Base-by-base conservation (phyloP, 169 alveolate genomes). In the Plasmodium yoelii region DNA sequence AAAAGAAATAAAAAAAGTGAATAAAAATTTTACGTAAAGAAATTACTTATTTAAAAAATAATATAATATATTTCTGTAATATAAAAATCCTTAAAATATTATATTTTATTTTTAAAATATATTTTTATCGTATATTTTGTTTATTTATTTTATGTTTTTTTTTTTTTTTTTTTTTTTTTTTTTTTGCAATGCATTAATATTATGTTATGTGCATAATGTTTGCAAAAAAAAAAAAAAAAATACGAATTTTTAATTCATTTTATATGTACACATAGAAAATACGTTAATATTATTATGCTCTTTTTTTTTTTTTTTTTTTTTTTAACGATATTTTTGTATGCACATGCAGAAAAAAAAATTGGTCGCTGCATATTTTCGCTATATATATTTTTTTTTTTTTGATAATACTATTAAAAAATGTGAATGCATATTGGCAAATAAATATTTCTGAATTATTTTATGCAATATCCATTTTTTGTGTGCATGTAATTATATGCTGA, bases 281-380 rank as follows among this genome's bases (percentile, higher is more conserved):
- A 71, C 55, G 55, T 71, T 26, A 51, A 71, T 47, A 70, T 49
- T 13, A 13, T 5, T 56, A 28, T 71, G 26, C 60, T 49, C 28
- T 57, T 56, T 73, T 73, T 72, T 72, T 72, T 26, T 67, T 26
- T 42, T n/a, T 67, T 57, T 72, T 73, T 73, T 73, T 73, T 73
- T 73, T 73, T 47, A 39, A 15, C 87, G 87, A 73, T 73, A 51
- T 57, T 46, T 73, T 73, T 73, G 12, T 73, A 59, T 73, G 73
- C 87, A 73, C 87, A 73, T 51, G 87, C 87, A 49, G n/a, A 59
- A 19, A 26, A 44, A 34, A 73, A 22, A 73, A 57, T 57, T 73
- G 53, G 68, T 57, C 69, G 12, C 87, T 13, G 73, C 72, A 42
- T 65, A 65, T 19, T 55, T 51, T 59, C 71, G 87, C 87, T 73